These are phyloP conservation scores for Aurifilum marmelostoma DNA, from an alignment of 2,329 filamentous ascomycete genomes.

Conservation along the genomic window DNA sequence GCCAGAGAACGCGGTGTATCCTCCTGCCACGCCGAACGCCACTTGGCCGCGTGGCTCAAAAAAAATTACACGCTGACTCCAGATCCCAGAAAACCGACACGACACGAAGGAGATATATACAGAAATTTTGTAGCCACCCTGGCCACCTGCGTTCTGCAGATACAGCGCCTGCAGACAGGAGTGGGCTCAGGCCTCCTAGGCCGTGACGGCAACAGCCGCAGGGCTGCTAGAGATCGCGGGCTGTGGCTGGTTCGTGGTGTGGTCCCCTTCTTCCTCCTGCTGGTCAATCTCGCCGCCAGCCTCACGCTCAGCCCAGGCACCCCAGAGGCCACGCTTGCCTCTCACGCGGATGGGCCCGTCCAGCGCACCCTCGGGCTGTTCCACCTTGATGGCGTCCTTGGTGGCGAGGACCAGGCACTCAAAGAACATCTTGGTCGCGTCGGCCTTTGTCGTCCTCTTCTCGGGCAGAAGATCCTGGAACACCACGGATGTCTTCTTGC, in stretches of 20 bases:
- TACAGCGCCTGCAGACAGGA: not conserved
- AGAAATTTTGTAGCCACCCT: constrained; percentile 16
- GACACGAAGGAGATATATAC: constrained; percentile 19
- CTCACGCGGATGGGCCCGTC: constrained; percentile 82
- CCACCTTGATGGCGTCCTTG: constrained; percentile 97
- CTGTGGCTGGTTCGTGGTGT: constrained; percentile 36
- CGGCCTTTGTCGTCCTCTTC: constrained; percentile 76
- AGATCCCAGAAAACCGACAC: constrained; percentile 4
- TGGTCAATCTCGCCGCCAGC: constrained; percentile 64
- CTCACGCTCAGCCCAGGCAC: constrained; percentile 86
- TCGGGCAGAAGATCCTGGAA: constrained; percentile 94
- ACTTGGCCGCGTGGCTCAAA: constrained; percentile 23
- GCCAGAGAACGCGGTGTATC: constrained; percentile 26
- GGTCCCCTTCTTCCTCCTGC: constrained; percentile 49
- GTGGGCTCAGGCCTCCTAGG: constrained; percentile 16
- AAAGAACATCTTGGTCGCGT: constrained; percentile 99
- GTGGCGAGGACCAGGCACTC: constrained; percentile 94
- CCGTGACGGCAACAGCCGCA: constrained; percentile 26
- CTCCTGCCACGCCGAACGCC: constrained; percentile 29
- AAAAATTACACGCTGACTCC: constrained; percentile 17
- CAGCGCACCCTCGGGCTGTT: constrained; percentile 74
- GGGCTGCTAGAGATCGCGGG: constrained; percentile 36
- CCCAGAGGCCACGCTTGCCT: constrained; percentile 96
- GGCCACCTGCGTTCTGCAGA: not conserved
- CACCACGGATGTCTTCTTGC: constrained; percentile 75